Base-by-base conservation (phyloP, 176 grass and related monocot genomes). In the bread wheat (Triticum aestivum) region DNA sequence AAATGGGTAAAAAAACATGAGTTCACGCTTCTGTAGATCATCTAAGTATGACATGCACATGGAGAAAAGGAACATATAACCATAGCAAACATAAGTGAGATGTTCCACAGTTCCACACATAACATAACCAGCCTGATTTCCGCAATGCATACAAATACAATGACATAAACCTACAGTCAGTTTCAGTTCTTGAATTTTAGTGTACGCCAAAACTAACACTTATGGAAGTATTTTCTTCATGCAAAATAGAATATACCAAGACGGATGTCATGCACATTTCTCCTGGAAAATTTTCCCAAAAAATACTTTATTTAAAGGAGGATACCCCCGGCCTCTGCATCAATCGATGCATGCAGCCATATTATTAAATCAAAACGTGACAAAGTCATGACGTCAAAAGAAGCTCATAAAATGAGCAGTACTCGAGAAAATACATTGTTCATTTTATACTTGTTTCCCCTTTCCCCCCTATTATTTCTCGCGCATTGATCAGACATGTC, bases 211-310 rank as follows among this genome's bases (percentile, higher is more conserved):
- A 63, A 63, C 11, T 21, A 61, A 61, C 37, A 51, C 9, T 35
- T 61, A 13, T 24, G 26, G 11, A 65, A 47, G 26, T 49, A 64
- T 73, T 59, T 73, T 70, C 9, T 20, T 45, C 27, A 35, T 65
- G 58, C 4, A 65, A 23, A 76, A 52, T 65, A 23, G 0, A n/a
- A 63, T 71, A 24, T 23, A n/a, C 4, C 6, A 29, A 76, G 14
- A 26, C 11, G 8, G 27, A 81, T 21, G 20, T 20, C 30, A n/a
- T 37, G 15, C 15, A 65, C 12, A 42, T 67, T 45, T 83, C 21
- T 82, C 61, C 70, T 62, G 45, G 9, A 68, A 70, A 84, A 82
- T 69, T 8, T 86, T 63, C 5, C 35, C 58, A 86, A 26, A 26
- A 26, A 26, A 26, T 26, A 26, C 26, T 26, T 26, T 26, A 26